Evolutionary conservation across 192 early-diverging fungal species (phyloP).

Genomic region (Backusella parvicylindrica): DNA sequence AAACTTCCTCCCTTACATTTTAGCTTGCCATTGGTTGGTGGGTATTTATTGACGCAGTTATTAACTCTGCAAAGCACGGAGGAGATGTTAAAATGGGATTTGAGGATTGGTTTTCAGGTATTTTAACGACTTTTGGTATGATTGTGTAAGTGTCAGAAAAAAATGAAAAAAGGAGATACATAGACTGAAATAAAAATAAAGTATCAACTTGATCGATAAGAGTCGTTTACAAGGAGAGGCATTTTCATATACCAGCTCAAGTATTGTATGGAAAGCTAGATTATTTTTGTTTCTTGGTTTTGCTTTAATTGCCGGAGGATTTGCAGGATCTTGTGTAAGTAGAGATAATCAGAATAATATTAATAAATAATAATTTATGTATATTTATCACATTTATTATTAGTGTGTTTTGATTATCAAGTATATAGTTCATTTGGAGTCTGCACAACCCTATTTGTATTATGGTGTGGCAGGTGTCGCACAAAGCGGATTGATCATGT

Average conservation of each 20-base stretch:
- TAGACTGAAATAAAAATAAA: not conserved
- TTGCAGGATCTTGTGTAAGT: conserved; percentile 56
- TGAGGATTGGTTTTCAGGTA: conserved; percentile 59
- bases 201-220: conserved; percentile 54
- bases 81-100: conserved; percentile 39
- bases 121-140: conserved; percentile 55
- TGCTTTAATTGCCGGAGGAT: conserved; percentile 56
- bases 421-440: conserved; percentile 13
- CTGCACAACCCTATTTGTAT: conserved; percentile 10
- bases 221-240: conserved; percentile 41
- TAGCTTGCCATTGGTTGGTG: conserved; percentile 62
- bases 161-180: not conserved
- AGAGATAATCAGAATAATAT: too few species aligned
- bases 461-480: conserved; percentile 17
- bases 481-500: conserved; percentile 16
- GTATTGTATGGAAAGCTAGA: conserved; percentile 44
- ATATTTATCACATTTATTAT: too few species aligned
- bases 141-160: conserved; percentile 43
- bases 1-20: not conserved
- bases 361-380: too few species aligned
- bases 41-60: conserved; percentile 58
- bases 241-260: conserved; percentile 38
- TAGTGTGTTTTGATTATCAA: conserved; percentile 19
- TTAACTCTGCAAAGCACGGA: conserved; percentile 25
- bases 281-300: conserved; percentile 58